Base-by-base conservation (phyloP, 2,329 filamentous ascomycete species). In the Botrytis fabae region DNA sequence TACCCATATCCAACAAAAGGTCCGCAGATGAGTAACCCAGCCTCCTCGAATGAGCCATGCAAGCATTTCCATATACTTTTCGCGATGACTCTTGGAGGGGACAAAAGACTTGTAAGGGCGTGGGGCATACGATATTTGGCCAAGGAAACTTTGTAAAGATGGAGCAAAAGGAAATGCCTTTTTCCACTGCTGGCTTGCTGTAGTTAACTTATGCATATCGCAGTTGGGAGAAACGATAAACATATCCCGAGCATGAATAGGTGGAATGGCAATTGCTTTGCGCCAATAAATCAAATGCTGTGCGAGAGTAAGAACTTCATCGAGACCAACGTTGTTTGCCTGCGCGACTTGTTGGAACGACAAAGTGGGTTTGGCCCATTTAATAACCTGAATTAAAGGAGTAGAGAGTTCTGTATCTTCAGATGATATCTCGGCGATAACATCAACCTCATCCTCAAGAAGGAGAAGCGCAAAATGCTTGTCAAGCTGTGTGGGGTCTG, bases 281-380 rank as follows among this genome's bases (percentile, higher is more conserved):
- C 96, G 91, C 95, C 95, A 98, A 83, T 97, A 97, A 75, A 98
- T 94, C 75, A 99, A 91, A 83, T 98, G 96, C 73, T 93, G 92
- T 16, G 95, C 94, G 75, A 97, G 93, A 77, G 93, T 91, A 75
- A 95, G 92, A 75, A 98, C 92, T 77, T 97, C 93, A 46, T 89
- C 87, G 1, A 96, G 86, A 5, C 92, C 90, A 70, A 98, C 91
- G 32, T 91, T 88, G 69, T 92, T 89, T 76, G 87, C 89, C 76
- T 91, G 88, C 25, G 91, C 89, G 71, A 94, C 89, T 80, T 95
- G 93, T 72, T 89, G 84, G 80, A 92, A 90, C 83, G 90, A 91
- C 76, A 89, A 83, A 18, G 88, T 92, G 16, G 90, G 90, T 78
- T 87, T 93, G 77, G 86, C 95, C 76, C 94, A 88, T 75, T 92